A percentile compares a stretch with the other conserved stretches of the same genome.
Conservation (phyloP, 2,329 filamentous ascomycete species). For the Ceratocystis eucalypticola region DNA sequence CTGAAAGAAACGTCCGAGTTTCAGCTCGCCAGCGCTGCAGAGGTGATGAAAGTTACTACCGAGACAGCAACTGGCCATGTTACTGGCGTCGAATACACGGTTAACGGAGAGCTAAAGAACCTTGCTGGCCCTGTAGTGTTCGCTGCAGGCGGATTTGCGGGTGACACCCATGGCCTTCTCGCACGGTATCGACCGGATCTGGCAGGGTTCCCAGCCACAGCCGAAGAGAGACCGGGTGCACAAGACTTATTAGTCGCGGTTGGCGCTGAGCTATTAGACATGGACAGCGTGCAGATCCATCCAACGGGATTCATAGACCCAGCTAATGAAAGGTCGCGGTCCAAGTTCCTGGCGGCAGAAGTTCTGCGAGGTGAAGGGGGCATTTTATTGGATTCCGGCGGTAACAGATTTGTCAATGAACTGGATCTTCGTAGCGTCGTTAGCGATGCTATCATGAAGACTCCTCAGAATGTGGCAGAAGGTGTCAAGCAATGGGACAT, state of each 20-base stretch:
- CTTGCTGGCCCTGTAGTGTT: constrained; percentile 45
- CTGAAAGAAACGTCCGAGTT: constrained; percentile 38
- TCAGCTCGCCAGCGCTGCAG: constrained; percentile 37
- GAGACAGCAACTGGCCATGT: constrained; percentile 26
- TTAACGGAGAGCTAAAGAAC: constrained; percentile 27
- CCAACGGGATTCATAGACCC: constrained; percentile 52
- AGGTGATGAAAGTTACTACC: constrained; percentile 39
- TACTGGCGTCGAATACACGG: constrained; percentile 38
- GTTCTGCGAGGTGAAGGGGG: constrained; percentile 50
- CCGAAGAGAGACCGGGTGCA: constrained; percentile 43
- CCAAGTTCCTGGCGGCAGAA: constrained; percentile 53
- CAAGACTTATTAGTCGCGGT: constrained; percentile 32
- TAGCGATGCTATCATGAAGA: constrained; percentile 37
- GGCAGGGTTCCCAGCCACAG: constrained; percentile 46
- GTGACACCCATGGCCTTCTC: constrained; percentile 44
- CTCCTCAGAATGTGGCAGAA: constrained; percentile 21
- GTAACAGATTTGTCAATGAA: constrained; percentile 48
- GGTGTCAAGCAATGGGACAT: constrained; percentile 43
- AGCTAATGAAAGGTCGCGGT: constrained; percentile 29
- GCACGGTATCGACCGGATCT: constrained; percentile 45
- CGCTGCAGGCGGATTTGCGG: constrained; percentile 48
- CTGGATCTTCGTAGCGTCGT: constrained; percentile 45
- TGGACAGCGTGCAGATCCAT: constrained; percentile 49
- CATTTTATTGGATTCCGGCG: constrained; percentile 35
- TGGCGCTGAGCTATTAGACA: constrained; percentile 35